A percentile compares a stretch with the other conserved stretches of the same genome.
Evolutionary conservation across 2,329 filamentous ascomycete genomes (phyloP).

Genomic region (Stagonosporopsis rhizophila): DNA sequence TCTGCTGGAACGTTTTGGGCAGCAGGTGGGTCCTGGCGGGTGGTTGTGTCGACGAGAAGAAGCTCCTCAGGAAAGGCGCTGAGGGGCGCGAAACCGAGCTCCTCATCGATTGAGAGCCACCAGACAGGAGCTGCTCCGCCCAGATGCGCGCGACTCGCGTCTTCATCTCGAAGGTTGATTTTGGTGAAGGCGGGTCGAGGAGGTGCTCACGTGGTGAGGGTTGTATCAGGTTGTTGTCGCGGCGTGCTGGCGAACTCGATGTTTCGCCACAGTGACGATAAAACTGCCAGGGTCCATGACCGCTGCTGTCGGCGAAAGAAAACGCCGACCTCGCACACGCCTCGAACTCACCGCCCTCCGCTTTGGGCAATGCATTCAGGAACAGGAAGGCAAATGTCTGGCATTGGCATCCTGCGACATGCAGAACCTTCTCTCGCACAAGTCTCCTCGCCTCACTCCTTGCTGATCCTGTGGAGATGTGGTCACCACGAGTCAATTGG

Average conservation of each 20-base stretch:
- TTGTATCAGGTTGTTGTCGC: conserved; percentile 12
- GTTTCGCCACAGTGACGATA: conserved; percentile 19
- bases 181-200: conserved; percentile 1
- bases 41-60: conserved; percentile 36
- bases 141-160: conserved; percentile 32
- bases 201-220: conserved; percentile 3
- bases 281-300: conserved; percentile 17
- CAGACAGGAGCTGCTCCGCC: conserved; percentile 35
- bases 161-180: conserved; percentile 30
- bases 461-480: background rate
- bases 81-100: conserved; percentile 16
- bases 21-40: conserved; percentile 15
- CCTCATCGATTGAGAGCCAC: conserved; percentile 14
- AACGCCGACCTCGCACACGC: conserved; percentile 8
- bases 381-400: conserved; percentile 1
- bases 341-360: conserved; percentile 7
- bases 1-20: conserved; percentile 21
- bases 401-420: conserved; percentile 1
- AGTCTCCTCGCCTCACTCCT: conserved; percentile 1
- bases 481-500: conserved; percentile 3
- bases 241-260: conserved; percentile 4
- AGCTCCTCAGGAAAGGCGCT: conserved; percentile 29
- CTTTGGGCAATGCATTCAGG: conserved; percentile 1
- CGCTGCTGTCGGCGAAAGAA: conserved; percentile 15
- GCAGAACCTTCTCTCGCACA: background rate